Conservation (phyloP, 2,329 filamentous ascomycete species). For the Colletotrichum kahawae region DNA sequence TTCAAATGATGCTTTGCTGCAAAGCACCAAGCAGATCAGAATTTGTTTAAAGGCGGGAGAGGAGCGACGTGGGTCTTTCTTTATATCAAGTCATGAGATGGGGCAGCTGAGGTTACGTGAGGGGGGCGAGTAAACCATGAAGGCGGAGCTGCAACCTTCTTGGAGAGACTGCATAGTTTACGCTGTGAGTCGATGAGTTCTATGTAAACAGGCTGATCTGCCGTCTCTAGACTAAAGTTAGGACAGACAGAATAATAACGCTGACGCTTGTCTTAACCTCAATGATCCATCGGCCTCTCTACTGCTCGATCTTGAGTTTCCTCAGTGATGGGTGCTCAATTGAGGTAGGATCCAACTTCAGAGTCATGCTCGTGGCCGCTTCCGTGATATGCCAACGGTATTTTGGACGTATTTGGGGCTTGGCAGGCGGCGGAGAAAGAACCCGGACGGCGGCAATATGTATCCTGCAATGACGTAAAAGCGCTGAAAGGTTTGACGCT, state of each 20-base stretch:
- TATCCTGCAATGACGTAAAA: neutral
- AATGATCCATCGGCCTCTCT: neutral
- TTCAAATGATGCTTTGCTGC: neutral
- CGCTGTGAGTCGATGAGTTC: neutral
- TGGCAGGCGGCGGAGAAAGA: neutral
- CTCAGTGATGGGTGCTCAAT: neutral
- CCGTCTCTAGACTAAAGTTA: neutral
- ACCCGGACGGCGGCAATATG: neutral
- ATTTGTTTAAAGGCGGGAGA: neutral
- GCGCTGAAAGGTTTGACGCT: neutral
- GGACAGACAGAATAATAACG: neutral
- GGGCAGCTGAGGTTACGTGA: neutral
- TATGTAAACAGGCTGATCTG: neutral
- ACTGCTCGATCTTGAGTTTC: neutral
- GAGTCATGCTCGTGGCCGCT: neutral
- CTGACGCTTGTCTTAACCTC: neutral
- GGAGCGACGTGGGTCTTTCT: rapidly evolving
- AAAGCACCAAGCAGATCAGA: neutral
- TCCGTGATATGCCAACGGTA: neutral
- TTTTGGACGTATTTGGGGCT: neutral
- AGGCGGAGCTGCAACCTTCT: neutral
- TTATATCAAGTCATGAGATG: rapidly evolving
- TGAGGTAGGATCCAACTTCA: neutral
- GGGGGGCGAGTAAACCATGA: neutral
- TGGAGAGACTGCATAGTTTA: neutral